phyloP scores from a whole-genome alignment of 192 early-diverging fungal genomes.

The Funneliformis mosseae region DNA sequence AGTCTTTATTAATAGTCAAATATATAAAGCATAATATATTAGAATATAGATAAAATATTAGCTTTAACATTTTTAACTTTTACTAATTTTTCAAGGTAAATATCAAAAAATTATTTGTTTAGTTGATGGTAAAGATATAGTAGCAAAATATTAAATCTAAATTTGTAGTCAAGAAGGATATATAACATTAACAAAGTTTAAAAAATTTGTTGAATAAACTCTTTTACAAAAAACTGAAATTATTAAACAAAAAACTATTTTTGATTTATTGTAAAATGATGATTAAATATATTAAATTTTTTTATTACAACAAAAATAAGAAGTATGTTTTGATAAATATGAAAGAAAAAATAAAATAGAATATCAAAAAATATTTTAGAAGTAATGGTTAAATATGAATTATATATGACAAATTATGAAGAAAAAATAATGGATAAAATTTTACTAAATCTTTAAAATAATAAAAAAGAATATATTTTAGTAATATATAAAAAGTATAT shows the following conservation, averaged over 20 bases:
- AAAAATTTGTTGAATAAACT: background rate
- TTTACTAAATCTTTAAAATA: background rate
- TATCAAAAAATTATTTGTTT: constrained; percentile 5
- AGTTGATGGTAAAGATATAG: background rate
- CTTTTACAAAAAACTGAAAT: background rate
- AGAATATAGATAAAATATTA: too few species aligned
- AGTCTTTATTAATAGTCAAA: background rate
- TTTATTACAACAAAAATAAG: background rate
- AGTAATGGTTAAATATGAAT: background rate
- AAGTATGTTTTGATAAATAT: constrained; percentile 8
- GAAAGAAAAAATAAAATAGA: background rate
- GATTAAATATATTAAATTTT: background rate
- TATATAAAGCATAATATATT: background rate
- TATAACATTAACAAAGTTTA: background rate
- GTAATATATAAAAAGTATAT: background rate
- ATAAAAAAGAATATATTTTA: constrained; percentile 3
- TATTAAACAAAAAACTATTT: background rate
- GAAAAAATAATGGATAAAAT: constrained; percentile 6
- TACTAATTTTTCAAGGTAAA: background rate
- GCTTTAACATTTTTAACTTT: background rate
- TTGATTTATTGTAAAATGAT: background rate
- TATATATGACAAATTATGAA: constrained; percentile 11
- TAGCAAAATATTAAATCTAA: background rate
- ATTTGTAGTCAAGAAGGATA: background rate
- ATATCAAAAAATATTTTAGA: constrained; percentile 11